Evolutionary conservation across 805 yeast genomes (phyloP).

Genomic region (Kodamaea neixiangensis): DNA sequence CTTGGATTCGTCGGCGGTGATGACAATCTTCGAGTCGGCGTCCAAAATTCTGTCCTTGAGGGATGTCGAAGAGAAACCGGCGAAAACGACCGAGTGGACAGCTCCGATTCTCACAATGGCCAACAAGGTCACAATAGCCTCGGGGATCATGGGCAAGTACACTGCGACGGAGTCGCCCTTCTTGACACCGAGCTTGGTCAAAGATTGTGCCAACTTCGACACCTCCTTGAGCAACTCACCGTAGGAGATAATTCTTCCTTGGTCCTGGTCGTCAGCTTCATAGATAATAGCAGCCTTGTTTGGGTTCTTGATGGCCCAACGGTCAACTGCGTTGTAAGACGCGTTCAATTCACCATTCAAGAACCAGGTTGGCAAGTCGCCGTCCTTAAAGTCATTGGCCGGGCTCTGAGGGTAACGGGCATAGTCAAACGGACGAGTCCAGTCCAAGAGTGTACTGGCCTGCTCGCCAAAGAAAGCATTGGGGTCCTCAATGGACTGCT

Average conservation of each 20-base stretch:
- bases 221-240: conserved; percentile 85
- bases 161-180: conserved; percentile 97
- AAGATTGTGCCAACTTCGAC: conserved; percentile 80
- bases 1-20: conserved; percentile 93
- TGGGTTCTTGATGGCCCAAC: conserved; percentile 90
- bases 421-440: conserved; percentile 54
- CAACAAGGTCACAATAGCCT: conserved; percentile 89
- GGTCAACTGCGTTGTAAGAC: conserved; percentile 88
- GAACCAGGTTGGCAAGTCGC: conserved; percentile 85
- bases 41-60: conserved; percentile 87
- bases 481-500: conserved; percentile 59
- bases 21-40: conserved; percentile 81
- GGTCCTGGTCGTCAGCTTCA: conserved; percentile 89
- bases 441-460: conserved; percentile 51
- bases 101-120: conserved; percentile 96
- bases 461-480: conserved; percentile 53
- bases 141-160: conserved; percentile 97
- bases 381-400: conserved; percentile 49
- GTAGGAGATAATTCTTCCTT: conserved; percentile 74
- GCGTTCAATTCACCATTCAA: conserved; percentile 93
- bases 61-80: conserved; percentile 94
- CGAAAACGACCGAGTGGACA: conserved; percentile 92
- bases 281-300: conserved; percentile 81
- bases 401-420: conserved; percentile 49
- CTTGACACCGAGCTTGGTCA: conserved; percentile 80